Conservation (phyloP, 768 basidiomycete species). For the Cystobasidium ongulense region DNA sequence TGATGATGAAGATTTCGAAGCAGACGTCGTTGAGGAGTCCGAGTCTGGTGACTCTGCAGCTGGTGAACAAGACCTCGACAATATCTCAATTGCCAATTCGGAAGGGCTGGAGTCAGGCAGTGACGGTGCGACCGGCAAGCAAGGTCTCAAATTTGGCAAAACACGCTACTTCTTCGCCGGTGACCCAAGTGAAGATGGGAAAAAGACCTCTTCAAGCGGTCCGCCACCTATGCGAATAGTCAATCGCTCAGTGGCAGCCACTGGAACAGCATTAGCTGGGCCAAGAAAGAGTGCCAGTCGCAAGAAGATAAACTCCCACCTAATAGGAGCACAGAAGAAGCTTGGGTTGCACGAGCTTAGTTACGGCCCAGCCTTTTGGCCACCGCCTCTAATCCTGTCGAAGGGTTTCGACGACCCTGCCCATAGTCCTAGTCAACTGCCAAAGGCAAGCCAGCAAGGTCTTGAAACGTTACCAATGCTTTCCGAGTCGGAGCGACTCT, state of each 20-base stretch:
- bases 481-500: not conserved
- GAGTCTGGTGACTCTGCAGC: slow-evolving; percentile 21
- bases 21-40: not conserved
- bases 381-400: slow-evolving; percentile 4
- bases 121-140: not conserved
- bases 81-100: slow-evolving; percentile 23
- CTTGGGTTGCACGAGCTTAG: slow-evolving; percentile 8
- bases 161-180: not conserved
- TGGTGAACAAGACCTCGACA: slow-evolving; percentile 17
- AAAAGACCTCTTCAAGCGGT: not conserved
- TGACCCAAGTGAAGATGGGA: not conserved
- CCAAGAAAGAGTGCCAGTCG: not conserved
- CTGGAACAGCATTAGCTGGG: not conserved
- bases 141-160: slow-evolving; percentile 2
- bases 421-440: not conserved
- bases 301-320: not conserved
- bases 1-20: slow-evolving; percentile 10
- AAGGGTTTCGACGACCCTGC: slow-evolving; percentile 6
- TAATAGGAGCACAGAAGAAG: not conserved
- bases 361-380: not conserved
- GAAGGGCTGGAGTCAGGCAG: not conserved
- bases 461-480: not conserved
- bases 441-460: not conserved
- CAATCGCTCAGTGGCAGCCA: not conserved
- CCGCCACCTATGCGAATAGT: not conserved